These are phyloP conservation scores for Madurella fahalii DNA, from an alignment of 2,329 filamentous ascomycete species.

Conservation along the genomic window DNA sequence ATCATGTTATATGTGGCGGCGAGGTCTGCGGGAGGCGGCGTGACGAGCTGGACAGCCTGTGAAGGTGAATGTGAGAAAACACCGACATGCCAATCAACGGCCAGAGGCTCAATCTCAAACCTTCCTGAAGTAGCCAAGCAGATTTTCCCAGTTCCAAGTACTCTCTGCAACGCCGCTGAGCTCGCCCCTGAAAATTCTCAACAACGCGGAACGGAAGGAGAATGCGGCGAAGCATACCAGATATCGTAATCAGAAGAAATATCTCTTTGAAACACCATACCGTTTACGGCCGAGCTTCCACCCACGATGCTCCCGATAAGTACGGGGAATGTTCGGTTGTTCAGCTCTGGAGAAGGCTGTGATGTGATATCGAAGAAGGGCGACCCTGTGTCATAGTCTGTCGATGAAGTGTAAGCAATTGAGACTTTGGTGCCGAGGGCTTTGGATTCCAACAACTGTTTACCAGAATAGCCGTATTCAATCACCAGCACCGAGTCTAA, in stretches of 20 bases:
- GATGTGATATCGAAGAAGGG: slow-evolving; percentile 2
- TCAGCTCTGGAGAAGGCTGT: slow-evolving; percentile 11
- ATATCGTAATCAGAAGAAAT: neutral
- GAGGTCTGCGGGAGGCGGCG: neutral
- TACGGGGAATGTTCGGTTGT: slow-evolving; percentile 24
- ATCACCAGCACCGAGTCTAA: slow-evolving; percentile 17
- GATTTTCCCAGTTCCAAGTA: slow-evolving; percentile 5
- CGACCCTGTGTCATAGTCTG: slow-evolving; percentile 14
- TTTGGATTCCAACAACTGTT: slow-evolving; percentile 5
- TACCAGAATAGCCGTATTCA: slow-evolving; percentile 19
- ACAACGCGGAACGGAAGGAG: neutral
- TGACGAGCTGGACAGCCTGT: slow-evolving; percentile 25
- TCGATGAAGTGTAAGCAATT: slow-evolving; percentile 10
- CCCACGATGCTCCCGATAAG: slow-evolving; percentile 23
- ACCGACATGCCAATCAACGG: neutral
- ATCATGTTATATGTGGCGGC: slow-evolving; percentile 1
- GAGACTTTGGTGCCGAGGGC: neutral
- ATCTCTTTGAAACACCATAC: slow-evolving; percentile 1
- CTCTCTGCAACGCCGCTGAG: neutral
- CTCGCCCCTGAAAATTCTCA: neutral
- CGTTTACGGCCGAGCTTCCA: slow-evolving; percentile 6
- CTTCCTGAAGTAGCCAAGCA: slow-evolving; percentile 2
- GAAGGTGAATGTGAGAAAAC: slow-evolving; percentile 21
- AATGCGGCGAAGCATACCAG: neutral
- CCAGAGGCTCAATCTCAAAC: neutral